Evolutionary conservation across 1,284 basidiomycete genomes (phyloP).

Genomic region (Kwoniella shivajii): DNA sequence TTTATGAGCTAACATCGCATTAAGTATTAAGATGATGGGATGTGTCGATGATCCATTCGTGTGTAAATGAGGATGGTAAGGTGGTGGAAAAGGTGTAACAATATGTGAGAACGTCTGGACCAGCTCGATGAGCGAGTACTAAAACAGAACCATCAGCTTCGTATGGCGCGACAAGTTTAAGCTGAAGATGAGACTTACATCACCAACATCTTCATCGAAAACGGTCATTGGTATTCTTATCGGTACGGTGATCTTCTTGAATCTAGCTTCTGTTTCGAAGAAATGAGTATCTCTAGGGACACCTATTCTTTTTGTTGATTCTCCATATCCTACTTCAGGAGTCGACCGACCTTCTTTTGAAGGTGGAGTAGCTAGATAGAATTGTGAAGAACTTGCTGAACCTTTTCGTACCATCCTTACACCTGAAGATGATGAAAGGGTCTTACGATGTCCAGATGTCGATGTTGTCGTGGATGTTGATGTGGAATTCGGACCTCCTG

Average conservation of each 20-base stretch:
- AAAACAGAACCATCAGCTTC: slow-evolving; percentile 10
- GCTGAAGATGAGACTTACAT: slow-evolving; percentile 62
- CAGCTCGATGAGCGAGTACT: slow-evolving; percentile 92
- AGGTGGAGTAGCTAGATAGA: slow-evolving; percentile 48
- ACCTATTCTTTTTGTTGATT: slow-evolving; percentile 19
- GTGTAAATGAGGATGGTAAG: slow-evolving; percentile 87
- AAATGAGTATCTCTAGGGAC: slow-evolving; percentile 87
- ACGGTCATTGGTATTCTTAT: slow-evolving; percentile 83
- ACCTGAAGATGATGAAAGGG: slow-evolving; percentile 8
- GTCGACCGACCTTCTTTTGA: slow-evolving; percentile 55
- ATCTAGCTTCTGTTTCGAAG: slow-evolving; percentile 79
- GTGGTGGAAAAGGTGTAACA: slow-evolving; percentile 65
- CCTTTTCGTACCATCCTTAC: slow-evolving; percentile 18
- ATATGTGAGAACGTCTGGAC: slow-evolving; percentile 82
- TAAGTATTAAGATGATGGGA: slow-evolving; percentile 91
- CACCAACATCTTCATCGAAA: slow-evolving; percentile 92
- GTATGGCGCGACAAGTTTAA: background rate
- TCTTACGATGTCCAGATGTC: slow-evolving; percentile 12
- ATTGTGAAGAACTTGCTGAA: slow-evolving; percentile 14
- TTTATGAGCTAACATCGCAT: slow-evolving; percentile 89
- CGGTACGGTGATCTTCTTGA: slow-evolving; percentile 73
- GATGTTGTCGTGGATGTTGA: background rate
- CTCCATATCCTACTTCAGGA: slow-evolving; percentile 18
- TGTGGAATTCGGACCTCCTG: background rate
- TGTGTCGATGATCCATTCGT: slow-evolving; percentile 87